Evolutionary conservation across 768 basidiomycete species (phyloP).

Genomic region (Collybiopsis confluens): DNA sequence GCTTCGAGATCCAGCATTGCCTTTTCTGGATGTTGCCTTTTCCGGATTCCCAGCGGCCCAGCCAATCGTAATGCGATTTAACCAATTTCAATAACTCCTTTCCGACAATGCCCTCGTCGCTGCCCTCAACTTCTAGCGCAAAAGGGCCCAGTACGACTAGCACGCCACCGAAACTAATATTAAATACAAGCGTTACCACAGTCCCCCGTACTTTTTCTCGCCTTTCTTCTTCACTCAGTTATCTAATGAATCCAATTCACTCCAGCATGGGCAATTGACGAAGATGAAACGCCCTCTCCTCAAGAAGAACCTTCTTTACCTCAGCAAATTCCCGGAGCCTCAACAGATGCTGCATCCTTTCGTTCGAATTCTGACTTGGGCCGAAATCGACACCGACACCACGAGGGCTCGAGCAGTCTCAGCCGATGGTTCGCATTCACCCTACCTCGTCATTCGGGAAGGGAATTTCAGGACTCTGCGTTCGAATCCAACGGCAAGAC

Average conservation of each 20-base stretch:
- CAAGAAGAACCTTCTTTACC: conserved; percentile 34
- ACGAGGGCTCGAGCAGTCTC: conserved; percentile 28
- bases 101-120: conserved; percentile 27
- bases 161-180: conserved; percentile 26
- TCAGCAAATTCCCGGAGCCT: conserved; percentile 28
- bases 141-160: conserved; percentile 30
- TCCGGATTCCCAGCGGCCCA: too few relatives aligned
- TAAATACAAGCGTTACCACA: conserved; percentile 55
- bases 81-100: not conserved
- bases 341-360: conserved; percentile 52
- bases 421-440: conserved; percentile 78
- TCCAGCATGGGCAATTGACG: conserved; percentile 80
- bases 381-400: too few relatives aligned
- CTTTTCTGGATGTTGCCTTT: too few relatives aligned
- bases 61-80: too few relatives aligned
- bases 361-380: conserved; percentile 27
- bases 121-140: conserved; percentile 31
- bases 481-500: conserved; percentile 15
- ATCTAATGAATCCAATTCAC: conserved; percentile 3
- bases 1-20: too few relatives aligned
- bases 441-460: conserved; percentile 41
- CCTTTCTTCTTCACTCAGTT: not conserved
- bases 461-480: conserved; percentile 17
- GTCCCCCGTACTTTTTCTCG: conserved; percentile 54
- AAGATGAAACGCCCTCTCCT: conserved; percentile 79